Base-by-base conservation (phyloP, 345 rosid species). In the Zanthoxylum bungeanum region DNA sequence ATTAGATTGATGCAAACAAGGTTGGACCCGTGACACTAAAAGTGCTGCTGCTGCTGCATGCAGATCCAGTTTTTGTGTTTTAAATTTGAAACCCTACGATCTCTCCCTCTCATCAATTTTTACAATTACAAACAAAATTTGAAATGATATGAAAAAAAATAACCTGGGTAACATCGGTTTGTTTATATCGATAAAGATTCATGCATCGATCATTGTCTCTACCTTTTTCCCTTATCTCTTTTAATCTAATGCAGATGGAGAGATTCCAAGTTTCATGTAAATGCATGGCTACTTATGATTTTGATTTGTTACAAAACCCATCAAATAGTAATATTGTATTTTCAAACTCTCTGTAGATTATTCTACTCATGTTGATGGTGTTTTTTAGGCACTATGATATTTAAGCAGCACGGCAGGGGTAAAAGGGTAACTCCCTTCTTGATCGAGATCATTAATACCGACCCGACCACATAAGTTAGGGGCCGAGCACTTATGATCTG, bases 1-100 rank as follows among this genome's bases (percentile, higher is more conserved):
- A 39, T 24, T 25, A 11, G 21, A 42, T 69, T 63, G 63, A 69
- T 69, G 47, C 28, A 40, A 69, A 56, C 72, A 56, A 69, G 72
- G 51, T n/a, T 69, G 53, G 63, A 55, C 72, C 72, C 72, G 72
- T 69, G 72, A 69, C 34, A 39, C 40, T 36, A 37, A 69, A 68
- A 55, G 50, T 68, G 8, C 27, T 39, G 49, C 42, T n/a, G n/a
- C n/a, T n/a, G n/a, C n/a, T n/a, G n/a, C n/a, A n/a, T n/a, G n/a
- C 66, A 46, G 10, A 31, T 37, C 30, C 5, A 8, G 5, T 0
- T 5, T 6, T 21, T 21, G 24, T 37, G 52, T 30, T 71, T 60
- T 61, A 55, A 53, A 11, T 68, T 68, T 49, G 47, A 42, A 27
- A n/a, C n/a, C 64, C 40, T 44, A 4, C 37, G 68, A 52, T 61